phyloP scores from a whole-genome alignment of 2,329 filamentous ascomycete species.

The Coniochaeta sp. region DNA sequence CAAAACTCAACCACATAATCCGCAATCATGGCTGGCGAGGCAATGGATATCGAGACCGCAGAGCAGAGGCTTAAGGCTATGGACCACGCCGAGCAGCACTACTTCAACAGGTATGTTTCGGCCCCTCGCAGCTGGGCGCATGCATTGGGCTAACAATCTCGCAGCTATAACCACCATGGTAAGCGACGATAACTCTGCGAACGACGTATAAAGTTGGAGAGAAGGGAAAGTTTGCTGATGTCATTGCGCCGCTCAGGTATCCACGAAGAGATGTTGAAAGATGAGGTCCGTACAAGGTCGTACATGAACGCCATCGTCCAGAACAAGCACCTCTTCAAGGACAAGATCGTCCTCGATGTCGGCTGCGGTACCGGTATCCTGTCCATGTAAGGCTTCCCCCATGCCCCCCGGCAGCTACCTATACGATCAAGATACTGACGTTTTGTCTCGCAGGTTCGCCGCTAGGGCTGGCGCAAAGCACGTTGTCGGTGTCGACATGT shows the following conservation, averaged over 20 bases:
- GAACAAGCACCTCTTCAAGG: conserved; percentile 89
- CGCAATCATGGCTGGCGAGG: conserved; percentile 34
- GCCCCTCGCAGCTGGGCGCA: conserved; percentile 12
- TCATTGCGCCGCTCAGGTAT: conserved; percentile 56
- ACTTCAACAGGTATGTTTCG: conserved; percentile 82
- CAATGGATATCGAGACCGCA: conserved; percentile 53
- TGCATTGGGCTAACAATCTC: not conserved
- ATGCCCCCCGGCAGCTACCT: not conserved
- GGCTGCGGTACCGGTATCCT: conserved; percentile 97
- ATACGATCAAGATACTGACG: not conserved
- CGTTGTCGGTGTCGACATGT: conserved; percentile 99
- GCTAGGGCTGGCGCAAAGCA: conserved; percentile 95
- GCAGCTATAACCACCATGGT: conserved; percentile 92
- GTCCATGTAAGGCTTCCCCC: conserved; percentile 68
- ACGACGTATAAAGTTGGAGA: conserved; percentile 5
- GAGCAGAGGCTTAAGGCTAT: conserved; percentile 62
- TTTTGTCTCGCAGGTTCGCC: conserved; percentile 65
- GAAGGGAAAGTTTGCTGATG: conserved; percentile 18
- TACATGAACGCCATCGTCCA: conserved; percentile 98
- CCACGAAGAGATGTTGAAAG: conserved; percentile 99
- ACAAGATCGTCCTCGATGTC: conserved; percentile 90
- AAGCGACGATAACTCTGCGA: not conserved
- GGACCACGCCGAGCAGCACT: conserved; percentile 95
- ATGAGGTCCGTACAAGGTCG: conserved; percentile 91
- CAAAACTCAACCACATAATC: not conserved